These are phyloP conservation scores for Fusarium illudens DNA, from an alignment of 2,329 filamentous ascomycete genomes.

Conservation along the genomic window DNA sequence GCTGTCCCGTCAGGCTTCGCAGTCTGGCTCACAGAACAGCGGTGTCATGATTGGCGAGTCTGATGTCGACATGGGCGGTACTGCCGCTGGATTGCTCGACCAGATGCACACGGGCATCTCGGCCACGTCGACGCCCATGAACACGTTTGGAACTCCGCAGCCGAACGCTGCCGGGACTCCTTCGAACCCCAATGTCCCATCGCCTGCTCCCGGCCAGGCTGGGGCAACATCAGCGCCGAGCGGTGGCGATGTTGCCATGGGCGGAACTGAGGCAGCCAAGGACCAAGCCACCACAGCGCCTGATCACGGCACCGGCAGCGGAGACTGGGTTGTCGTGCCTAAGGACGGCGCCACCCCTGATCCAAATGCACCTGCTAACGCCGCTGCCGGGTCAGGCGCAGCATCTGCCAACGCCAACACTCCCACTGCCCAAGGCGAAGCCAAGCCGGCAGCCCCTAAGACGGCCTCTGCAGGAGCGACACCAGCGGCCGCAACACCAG, in stretches of 20 bases:
- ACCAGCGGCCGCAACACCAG: slow-evolving; percentile 46
- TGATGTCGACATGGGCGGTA: slow-evolving; percentile 71
- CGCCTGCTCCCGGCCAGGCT: slow-evolving; percentile 51
- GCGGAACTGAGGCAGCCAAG: slow-evolving; percentile 55
- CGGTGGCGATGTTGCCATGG: slow-evolving; percentile 58
- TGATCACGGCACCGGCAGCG: slow-evolving; percentile 61
- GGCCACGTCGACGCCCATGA: slow-evolving; percentile 66
- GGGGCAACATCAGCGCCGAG: slow-evolving; percentile 28
- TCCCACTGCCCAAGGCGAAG: slow-evolving; percentile 37
- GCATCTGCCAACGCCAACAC: slow-evolving; percentile 43
- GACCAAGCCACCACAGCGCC: slow-evolving; percentile 53
- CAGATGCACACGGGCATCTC: slow-evolving; percentile 72
- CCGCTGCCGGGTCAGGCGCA: slow-evolving; percentile 20
- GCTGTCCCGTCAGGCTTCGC: slow-evolving; percentile 63
- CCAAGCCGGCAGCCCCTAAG: slow-evolving; percentile 35
- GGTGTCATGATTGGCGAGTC: slow-evolving; percentile 66
- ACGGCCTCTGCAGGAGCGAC: slow-evolving; percentile 34
- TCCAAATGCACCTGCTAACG: slow-evolving; percentile 36
- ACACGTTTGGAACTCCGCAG: slow-evolving; percentile 69
- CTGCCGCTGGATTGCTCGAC: slow-evolving; percentile 71
- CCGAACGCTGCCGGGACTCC: slow-evolving; percentile 67
- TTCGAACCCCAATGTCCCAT: slow-evolving; percentile 56
- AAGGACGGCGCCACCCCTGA: slow-evolving; percentile 63
- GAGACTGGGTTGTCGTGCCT: slow-evolving; percentile 80
- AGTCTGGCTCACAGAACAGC: slow-evolving; percentile 64